phyloP scores from a whole-genome alignment of 129 eudicot genomes.

The carrot (Daucus carota) region DNA sequence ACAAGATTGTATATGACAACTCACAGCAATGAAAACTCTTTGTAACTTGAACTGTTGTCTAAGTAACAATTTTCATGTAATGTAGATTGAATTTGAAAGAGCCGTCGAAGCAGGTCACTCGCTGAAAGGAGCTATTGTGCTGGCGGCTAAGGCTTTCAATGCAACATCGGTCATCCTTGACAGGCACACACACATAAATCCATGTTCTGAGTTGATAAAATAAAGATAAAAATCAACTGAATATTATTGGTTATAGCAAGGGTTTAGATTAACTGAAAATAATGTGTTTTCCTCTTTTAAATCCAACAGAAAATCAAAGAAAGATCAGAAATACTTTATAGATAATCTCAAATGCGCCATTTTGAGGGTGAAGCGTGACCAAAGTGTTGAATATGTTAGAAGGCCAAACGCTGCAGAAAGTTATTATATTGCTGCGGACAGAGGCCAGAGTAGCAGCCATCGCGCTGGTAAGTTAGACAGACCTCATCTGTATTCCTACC shows the following conservation, averaged over 20 bases:
- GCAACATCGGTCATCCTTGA: slow-evolving; percentile 40
- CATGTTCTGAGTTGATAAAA: background rate
- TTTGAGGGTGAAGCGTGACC: slow-evolving; percentile 21
- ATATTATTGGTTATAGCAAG: background rate
- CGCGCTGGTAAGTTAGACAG: background rate
- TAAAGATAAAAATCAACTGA: background rate
- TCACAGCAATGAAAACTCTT: background rate
- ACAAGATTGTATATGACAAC: background rate
- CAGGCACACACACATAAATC: slow-evolving; percentile 18
- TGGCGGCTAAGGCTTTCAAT: slow-evolving; percentile 29
- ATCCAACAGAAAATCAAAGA: slow-evolving; percentile 28
- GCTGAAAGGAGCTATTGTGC: slow-evolving; percentile 26
- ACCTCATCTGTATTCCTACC: background rate
- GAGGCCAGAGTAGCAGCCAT: slow-evolving; percentile 1
- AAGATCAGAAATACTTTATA: slow-evolving; percentile 30
- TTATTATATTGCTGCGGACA: background rate
- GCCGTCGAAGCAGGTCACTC: slow-evolving; percentile 34
- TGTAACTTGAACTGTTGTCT: background rate
- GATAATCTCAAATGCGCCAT: slow-evolving; percentile 39
- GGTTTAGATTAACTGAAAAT: background rate
- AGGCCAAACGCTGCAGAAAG: slow-evolving; percentile 9
- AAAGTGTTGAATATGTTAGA: slow-evolving; percentile 17
- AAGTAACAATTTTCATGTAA: background rate
- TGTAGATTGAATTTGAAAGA: slow-evolving; percentile 37
- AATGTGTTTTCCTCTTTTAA: background rate